Conservation (phyloP, 768 basidiomycete species). For the Naematelia encephala region DNA sequence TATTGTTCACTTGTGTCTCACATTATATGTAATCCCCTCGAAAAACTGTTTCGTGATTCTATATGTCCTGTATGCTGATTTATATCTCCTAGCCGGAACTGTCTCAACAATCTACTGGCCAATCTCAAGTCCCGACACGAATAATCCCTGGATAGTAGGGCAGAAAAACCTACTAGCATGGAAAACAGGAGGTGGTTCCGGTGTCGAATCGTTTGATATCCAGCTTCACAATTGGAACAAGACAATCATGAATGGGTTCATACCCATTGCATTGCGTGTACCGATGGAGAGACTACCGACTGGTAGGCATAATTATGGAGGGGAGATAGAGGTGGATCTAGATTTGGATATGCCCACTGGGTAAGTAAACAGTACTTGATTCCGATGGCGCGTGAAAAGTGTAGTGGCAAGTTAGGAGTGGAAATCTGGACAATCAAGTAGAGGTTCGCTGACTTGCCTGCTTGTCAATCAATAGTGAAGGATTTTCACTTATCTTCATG, state of each 20-base stretch:
- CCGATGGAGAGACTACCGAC: conserved; percentile 40
- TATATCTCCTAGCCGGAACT: conserved; percentile 8
- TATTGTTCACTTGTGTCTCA: too few species aligned
- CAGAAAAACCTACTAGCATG: conserved; percentile 43
- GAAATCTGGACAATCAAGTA: background rate
- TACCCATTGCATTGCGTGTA: conserved; percentile 44
- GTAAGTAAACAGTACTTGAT: conserved; percentile 19
- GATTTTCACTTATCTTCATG: conserved; percentile 48
- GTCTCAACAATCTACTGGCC: conserved; percentile 48
- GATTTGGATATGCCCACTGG: conserved; percentile 27
- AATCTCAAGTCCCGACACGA: conserved; percentile 26
- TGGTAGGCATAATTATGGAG: conserved; percentile 43
- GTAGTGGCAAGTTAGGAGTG: background rate
- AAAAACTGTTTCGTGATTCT: too few species aligned
- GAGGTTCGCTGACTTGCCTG: background rate
- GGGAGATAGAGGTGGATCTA: conserved; percentile 47
- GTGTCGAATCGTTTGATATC: conserved; percentile 47
- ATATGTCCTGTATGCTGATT: background rate
- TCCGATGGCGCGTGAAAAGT: too few species aligned
- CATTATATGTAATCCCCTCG: too few species aligned
- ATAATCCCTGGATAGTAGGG: conserved; percentile 46
- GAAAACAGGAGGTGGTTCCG: conserved; percentile 44
- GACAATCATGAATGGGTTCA: conserved; percentile 43
- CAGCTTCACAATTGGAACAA: conserved; percentile 45
- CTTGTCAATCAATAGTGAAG: conserved; percentile 30